Evolutionary conservation across 176 grass and related monocot genomes (phyloP), one percentile per base, ranked within the genome.

Genomic region (Rhynchospora pubera): DNA sequence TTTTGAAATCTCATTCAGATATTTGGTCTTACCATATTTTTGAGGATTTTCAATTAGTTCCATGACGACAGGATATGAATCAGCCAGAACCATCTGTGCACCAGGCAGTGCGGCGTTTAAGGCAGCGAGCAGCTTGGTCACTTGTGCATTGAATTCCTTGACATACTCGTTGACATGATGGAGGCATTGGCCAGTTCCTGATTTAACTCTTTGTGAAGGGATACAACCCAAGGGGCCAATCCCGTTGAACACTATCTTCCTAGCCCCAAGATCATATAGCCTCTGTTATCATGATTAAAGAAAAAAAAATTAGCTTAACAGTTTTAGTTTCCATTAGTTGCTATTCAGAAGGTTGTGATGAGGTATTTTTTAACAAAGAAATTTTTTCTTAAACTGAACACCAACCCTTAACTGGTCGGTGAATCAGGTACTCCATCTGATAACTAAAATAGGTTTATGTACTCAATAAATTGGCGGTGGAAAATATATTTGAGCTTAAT

Each of bases 181-280:
- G 8, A 99, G 91, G 89, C 96, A 99, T 76, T 81, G 46, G 9
- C 96, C 96, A 30, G 79, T 79, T 59, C 70, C 80, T 2, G 96
- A 85, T 44, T 79, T 87, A 5, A 88, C 92, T 74, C 96, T 85
- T 84, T 95, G 96, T 66, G 96, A 99, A 28, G 92, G 96, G 75
- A 95, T 99, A 89, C 96, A 95, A 55, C 96, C 92, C 6, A 99
- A 85, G 15, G 96, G 96, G 5, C 86, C 90, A 23, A 99, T 61
- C 21, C 96, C 86, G 48, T 84, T 91, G 89, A 99, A 99, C 84
- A 87, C 86, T 24, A 93, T 30, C 69, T 91, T 88, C 43, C 96
- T 91, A 5, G 96, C 96, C 5, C 96, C 96, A 12, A 95, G 91
- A 42, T 70, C 1, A 87, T 99, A 93, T 59, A 95, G 42, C 84